A percentile compares a stretch with the other conserved stretches of the same genome.
Conservation (phyloP, 345 rosid species). For the Salix suchowensis region DNA sequence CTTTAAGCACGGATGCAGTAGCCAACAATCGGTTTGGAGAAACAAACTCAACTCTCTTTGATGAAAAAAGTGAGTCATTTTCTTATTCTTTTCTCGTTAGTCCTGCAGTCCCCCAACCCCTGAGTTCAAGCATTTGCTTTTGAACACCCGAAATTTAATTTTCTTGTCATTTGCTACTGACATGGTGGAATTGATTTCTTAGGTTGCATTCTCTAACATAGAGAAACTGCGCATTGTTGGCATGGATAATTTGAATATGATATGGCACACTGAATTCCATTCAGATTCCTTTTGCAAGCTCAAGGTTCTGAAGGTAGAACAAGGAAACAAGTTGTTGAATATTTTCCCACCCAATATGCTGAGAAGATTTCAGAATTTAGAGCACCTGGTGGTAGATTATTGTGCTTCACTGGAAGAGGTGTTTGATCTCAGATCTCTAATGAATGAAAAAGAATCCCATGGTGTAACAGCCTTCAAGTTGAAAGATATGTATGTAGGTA, state of each 20-base stretch:
- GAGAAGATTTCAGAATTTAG: not conserved
- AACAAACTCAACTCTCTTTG: not conserved
- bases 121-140: too few relatives aligned
- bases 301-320: not conserved
- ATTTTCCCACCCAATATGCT: conserved; percentile 15
- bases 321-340: not conserved
- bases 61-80: conserved; percentile 4
- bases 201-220: conserved; percentile 24
- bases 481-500: not conserved
- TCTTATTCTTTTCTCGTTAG: not conserved
- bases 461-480: not conserved
- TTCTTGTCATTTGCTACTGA: not conserved
- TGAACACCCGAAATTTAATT: too few relatives aligned
- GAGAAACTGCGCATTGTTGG: conserved; percentile 8
- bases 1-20: not conserved
- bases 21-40: not conserved
- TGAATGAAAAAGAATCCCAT: not conserved
- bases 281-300: conserved; percentile 17
- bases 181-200: not conserved
- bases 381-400: not conserved
- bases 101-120: not conserved
- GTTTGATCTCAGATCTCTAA: conserved; percentile 11
- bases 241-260: conserved; percentile 14
- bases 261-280: conserved; percentile 13
- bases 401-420: conserved; percentile 7